Evolutionary conservation across 306 rosid species (phyloP), one percentile per base, ranked within the genome.

Genomic region (Pueraria montana): DNA sequence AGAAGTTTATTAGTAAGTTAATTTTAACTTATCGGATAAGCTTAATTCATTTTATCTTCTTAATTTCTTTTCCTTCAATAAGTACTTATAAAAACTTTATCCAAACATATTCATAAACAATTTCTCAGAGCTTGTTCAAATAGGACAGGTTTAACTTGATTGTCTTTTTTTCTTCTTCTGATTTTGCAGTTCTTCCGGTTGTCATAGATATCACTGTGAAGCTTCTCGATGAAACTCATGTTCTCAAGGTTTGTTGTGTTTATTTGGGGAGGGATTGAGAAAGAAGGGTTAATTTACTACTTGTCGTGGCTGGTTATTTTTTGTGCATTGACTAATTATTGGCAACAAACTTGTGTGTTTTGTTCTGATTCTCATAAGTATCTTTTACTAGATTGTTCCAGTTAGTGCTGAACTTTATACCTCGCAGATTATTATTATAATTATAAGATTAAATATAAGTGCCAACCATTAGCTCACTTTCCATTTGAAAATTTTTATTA

Each of bases 101-200:
- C 8, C 8, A 27, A 26, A 16, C 43, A 24, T 5, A 6, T 3
- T 3, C 0, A 17, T 4, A 59, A 21, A 12, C 4, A 14, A 3
- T 14, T 10, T 32, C 4, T 6, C 2, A 20, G 17, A 42, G 42
- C 0, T 64, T 30, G 10, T 48, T 62, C 17, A 8, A 14, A 42
- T 6, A 23, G n/a, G 73, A 67, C 21, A 40, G 0, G 45, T n/a
- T 6, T 52, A 76, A 55, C 53, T 56, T 42, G 1, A 20, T 36
- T 36, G 21, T 53, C 69, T 63, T 8, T 55, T 52, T 64, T 42
- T 34, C 6, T 38, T 36, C 9, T 45, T 42, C 18, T 43, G 30
- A 68, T 61, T 87, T 20, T 87, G 91, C 94, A 95, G 99, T 92
- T 89, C 99, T 95, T 84, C 99, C 99, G 0, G 93, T 91, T 69